Evolutionary conservation across 176 grass and related monocot species (phyloP).

Genomic region (Olyra latifolia): DNA sequence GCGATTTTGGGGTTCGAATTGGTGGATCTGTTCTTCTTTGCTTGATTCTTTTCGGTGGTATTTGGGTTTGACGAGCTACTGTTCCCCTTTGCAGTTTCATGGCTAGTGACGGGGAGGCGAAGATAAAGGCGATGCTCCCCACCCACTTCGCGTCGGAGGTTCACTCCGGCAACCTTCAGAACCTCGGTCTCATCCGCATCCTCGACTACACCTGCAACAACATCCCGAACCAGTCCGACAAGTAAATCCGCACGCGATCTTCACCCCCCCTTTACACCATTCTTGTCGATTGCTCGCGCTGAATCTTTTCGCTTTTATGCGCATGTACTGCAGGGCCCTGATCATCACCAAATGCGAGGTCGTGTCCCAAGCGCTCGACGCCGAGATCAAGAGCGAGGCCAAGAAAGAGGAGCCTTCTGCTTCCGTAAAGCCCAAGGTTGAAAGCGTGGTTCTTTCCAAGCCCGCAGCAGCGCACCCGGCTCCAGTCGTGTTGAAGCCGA

Average conservation of each 20-base stretch:
- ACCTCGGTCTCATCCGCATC: constrained; percentile 75
- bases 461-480: not conserved
- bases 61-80: not conserved
- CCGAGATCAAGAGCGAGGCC: constrained; percentile 66
- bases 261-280: too few relatives aligned
- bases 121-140: constrained; percentile 85
- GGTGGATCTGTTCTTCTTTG: constrained; percentile 2
- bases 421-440: constrained; percentile 37
- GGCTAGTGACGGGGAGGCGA: constrained; percentile 80
- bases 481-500: constrained; percentile 50
- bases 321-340: constrained; percentile 51
- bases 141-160: constrained; percentile 60
- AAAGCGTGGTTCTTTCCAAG: constrained; percentile 20
- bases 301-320: not conserved
- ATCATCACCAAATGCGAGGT: constrained; percentile 83
- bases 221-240: constrained; percentile 44
- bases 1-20: too few relatives aligned
- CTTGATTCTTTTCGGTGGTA: not conserved
- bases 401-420: constrained; percentile 33
- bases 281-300: not conserved
- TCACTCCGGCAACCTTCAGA: constrained; percentile 75
- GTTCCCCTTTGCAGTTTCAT: constrained; percentile 52
- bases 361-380: constrained; percentile 49
- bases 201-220: constrained; percentile 81
- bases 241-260: constrained; percentile 27